Evolutionary conservation across 2,329 filamentous ascomycete genomes (phyloP), one percentile per base, ranked within the genome.

Genomic region (Aspergillus floridensis): DNA sequence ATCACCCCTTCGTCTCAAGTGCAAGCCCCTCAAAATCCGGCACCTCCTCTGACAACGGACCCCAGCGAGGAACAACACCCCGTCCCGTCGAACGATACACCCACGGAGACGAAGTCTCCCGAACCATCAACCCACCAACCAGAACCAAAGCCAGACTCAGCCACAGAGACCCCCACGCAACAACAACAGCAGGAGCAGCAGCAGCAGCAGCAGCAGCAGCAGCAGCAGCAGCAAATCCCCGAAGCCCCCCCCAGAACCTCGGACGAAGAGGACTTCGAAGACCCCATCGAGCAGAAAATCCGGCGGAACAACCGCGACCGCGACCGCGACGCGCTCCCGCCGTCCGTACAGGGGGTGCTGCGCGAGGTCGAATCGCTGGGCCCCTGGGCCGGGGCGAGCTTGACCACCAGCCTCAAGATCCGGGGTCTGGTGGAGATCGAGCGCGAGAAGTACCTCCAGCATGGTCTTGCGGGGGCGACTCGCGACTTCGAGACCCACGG

Each of bases 361-460:
- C 76, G 79, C n/a, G 83, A 84, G 24, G 78, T 88, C 1, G 82
- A 88, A 60, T 83, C 83, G 6, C 72, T 89, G 5, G 87, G 87
- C 2, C 73, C 86, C 2, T 89, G 87, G 86, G 83, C 83, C 4
- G 87, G 87, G 6, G 86, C 84, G 4, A 88, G 86, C 69, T 73
- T 89, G 21, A 74, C 86, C 6, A 80, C 83, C 0, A 82, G 81
- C 62, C 72, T 88, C 64, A 83, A 84, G 54, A 79, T 88, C 22
- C 82, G 82, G 59, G 85, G 86, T 0, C 78, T 85, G 49, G 83
- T 87, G 5, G 86, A 89, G 70, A 81, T 89, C 21, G 86, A 88
- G 66, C 78, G 84, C 26, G 87, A 89, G 52, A 82, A 82, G 48
- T 89, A 87, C 65, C 70, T 88, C 41, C 76, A 79, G 49, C 72